Evolutionary conservation across 2,329 filamentous ascomycete species (phyloP).

Genomic region (Arthrinium phaeospermum): DNA sequence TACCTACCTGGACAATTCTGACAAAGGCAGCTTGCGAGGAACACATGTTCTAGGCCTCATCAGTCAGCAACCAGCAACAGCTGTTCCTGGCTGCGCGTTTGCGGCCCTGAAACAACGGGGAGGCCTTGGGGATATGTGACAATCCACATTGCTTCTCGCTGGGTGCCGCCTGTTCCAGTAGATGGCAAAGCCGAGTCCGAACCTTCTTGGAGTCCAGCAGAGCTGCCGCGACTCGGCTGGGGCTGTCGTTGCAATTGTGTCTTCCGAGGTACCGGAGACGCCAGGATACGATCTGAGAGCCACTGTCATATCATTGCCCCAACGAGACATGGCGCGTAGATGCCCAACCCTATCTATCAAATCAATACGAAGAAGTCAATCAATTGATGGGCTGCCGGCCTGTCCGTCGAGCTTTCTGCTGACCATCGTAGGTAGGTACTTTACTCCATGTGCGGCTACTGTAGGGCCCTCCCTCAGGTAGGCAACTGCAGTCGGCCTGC

Average conservation of each 20-base stretch:
- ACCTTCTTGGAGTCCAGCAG: neutral
- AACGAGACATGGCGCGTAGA: neutral
- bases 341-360: neutral
- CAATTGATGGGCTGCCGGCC: neutral
- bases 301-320: neutral
- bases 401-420: neutral
- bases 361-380: neutral
- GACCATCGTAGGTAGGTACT: neutral
- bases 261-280: neutral
- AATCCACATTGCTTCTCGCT: neutral
- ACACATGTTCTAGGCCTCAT: neutral
- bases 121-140: neutral
- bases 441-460: too few relatives aligned
- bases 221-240: neutral
- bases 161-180: neutral
- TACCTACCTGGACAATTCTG: neutral
- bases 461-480: neutral
- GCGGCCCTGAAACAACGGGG: conserved; percentile 12
- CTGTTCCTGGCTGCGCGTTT: conserved; percentile 7
- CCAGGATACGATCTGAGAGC: neutral
- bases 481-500: neutral
- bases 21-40: neutral
- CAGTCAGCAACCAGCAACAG: conserved; percentile 8
- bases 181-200: neutral
- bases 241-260: neutral